Conservation (phyloP, 768 basidiomycete genomes). For the Suillus clintonianus region DNA sequence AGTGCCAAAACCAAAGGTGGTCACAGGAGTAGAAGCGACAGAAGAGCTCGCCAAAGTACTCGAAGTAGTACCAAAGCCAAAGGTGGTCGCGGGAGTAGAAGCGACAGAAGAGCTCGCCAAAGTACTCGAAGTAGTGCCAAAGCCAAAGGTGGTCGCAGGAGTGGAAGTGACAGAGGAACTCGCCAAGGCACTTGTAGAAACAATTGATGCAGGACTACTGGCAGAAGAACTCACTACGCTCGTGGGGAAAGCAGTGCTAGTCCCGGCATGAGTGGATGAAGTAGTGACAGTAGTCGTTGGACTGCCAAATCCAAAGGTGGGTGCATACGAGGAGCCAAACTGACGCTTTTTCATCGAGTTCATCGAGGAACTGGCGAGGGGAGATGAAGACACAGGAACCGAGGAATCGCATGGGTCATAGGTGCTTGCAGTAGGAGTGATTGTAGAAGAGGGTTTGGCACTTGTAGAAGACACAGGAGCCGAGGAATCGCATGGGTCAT, state of each 20-base stretch:
- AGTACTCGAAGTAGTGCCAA: background rate
- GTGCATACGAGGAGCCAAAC: background rate
- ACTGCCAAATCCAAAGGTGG: constrained; percentile 11
- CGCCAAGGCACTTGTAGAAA: background rate
- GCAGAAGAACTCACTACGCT: background rate
- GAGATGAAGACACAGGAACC: background rate
- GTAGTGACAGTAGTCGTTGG: constrained; percentile 7
- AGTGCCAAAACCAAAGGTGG: background rate
- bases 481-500: too few species aligned
- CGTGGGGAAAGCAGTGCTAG: background rate
- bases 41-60: background rate
- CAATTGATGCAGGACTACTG: background rate
- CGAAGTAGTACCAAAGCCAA: background rate
- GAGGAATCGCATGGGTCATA: background rate
- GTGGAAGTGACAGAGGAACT: background rate
- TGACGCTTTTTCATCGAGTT: constrained; percentile 7
- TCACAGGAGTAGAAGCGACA: background rate
- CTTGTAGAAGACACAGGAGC: too few species aligned
- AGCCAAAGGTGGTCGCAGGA: background rate
- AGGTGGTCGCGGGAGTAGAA: background rate
- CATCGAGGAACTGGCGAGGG: constrained; percentile 1
- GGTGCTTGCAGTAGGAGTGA: background rate
- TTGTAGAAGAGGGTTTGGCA: background rate
- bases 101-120: background rate
- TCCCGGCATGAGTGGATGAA: background rate